Conservation (phyloP, 257 asterid genomes). For the Eucommia ulmoides region DNA sequence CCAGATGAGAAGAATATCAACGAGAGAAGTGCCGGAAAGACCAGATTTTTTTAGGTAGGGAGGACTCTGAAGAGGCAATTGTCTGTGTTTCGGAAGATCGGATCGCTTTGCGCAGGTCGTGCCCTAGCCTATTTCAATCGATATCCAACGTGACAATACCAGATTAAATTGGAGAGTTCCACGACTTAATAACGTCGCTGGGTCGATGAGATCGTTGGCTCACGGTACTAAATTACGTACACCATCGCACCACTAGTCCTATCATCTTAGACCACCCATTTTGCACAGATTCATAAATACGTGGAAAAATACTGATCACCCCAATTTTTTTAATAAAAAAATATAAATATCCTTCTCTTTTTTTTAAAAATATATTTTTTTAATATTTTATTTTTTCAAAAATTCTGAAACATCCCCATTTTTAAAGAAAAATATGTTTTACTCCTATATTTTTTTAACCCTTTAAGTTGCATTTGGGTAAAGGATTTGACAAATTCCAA, state of each 20-base stretch:
- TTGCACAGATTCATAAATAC: neutral
- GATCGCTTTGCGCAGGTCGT: conserved; percentile 13
- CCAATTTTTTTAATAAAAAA: neutral
- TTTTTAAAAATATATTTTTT: too few species aligned
- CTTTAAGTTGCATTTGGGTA: too few species aligned
- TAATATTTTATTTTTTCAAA: too few species aligned
- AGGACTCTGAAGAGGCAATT: neutral
- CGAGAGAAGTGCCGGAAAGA: neutral
- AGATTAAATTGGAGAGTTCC: conserved; percentile 6
- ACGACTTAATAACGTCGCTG: neutral
- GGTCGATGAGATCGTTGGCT: neutral
- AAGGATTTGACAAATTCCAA: too few species aligned
- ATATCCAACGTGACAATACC: neutral
- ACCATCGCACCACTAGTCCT: neutral
- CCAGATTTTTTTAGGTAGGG: conserved; percentile 18
- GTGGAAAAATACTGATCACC: neutral
- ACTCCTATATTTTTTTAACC: too few species aligned
- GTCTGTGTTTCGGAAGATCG: conserved; percentile 11
- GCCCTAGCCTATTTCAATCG: conserved; percentile 25
- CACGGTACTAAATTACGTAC: too few species aligned
- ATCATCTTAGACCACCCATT: neutral
- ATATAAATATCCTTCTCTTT: neutral
- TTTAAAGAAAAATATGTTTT: too few species aligned
- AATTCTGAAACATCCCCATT: too few species aligned
- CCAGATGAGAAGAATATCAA: neutral